Evolutionary conservation across 495 filamentous ascomycete species (phyloP).

Genomic region (Penicillium alfredii): DNA sequence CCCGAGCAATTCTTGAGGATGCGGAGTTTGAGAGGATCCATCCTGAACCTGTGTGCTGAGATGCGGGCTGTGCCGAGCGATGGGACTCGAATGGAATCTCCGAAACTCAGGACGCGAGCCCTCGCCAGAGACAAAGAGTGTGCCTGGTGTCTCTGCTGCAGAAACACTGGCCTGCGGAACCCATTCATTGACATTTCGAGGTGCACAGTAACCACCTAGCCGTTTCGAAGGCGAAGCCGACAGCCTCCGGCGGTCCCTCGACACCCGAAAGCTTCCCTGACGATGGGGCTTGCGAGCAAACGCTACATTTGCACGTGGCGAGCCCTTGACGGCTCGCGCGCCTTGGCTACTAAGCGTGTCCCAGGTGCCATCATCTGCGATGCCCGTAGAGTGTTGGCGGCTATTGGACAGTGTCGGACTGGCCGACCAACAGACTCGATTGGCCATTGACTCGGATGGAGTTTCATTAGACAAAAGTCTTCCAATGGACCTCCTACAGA

Average conservation of each 20-base stretch:
- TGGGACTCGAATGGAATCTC: constrained; percentile 7
- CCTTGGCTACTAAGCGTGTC: constrained; percentile 22
- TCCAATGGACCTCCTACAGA: constrained; percentile 11
- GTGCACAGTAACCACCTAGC: not conserved
- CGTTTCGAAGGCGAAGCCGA: constrained; percentile 5
- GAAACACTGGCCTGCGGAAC: too few species aligned
- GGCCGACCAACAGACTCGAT: constrained; percentile 18
- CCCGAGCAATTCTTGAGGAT: constrained; percentile 12
- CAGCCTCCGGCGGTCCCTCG: constrained; percentile 4
- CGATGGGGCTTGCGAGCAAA: constrained; percentile 9
- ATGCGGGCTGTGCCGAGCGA: not conserved
- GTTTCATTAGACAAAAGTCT: constrained; percentile 16
- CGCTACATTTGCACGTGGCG: constrained; percentile 10
- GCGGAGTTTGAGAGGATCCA: not conserved
- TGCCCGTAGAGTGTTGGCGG: constrained; percentile 15
- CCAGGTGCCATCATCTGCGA: constrained; percentile 16
- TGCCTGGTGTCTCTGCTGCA: too few species aligned
- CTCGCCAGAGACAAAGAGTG: too few species aligned
- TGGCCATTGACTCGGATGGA: constrained; percentile 17
- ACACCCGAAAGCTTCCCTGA: constrained; percentile 7
- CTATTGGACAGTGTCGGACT: constrained; percentile 17
- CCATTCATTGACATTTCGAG: not conserved
- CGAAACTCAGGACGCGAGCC: constrained; percentile 1
- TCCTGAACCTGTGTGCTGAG: not conserved
- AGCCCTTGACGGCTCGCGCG: constrained; percentile 9